Evolutionary conservation across 108 stramenopile genomes (phyloP), one percentile per base, ranked within the genome.

Genomic region (Discostella pseudostelligera): DNA sequence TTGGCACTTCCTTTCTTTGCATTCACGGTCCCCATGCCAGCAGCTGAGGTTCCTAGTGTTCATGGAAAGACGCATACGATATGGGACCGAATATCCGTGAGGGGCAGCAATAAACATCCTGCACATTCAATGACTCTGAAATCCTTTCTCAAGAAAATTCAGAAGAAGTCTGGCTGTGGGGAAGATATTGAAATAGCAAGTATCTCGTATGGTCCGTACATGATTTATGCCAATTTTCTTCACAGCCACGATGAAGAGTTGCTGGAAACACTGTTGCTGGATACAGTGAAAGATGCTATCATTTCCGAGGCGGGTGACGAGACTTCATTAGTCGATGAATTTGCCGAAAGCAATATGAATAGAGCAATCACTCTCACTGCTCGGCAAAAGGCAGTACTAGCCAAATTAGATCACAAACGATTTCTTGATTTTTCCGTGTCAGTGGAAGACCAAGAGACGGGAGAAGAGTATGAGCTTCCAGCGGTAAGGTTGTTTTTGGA

Each of bases 1-100:
- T 80, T 97, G 26, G 97, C 97, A 8, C 72, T 99, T 39, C 96
- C 96, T 9, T 92, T 96, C 79, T 99, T 97, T 68, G 94, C 96
- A n/a, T 96, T 96, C 66, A 91, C 93, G 9, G 65, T 82, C 46
- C 97, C 96, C 20, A 66, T 95, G 14, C 89, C 88, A 14, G 87
- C 91, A 24, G 88, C 87, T 29, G 71, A 81, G 62, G 46, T 83
- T 17, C n/a, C 48, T 0, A 85, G 89, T 9, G 49, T 86, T 24
- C 59, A 80, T 59, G 91, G 87, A 22, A 65, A 67, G 55, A 81
- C 69, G 21, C 93, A 87, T 72, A 98, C 94, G 16, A 75, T 95
- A 24, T 99, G 99, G 99, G 96, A 98, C 69, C 70, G 79, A 25
- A 81, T 98, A 8, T 72, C 81, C 20, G 64, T 98, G 21, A 82